Conservation (phyloP, 2,329 filamentous ascomycete species). For the Venturia oleaginea region DNA sequence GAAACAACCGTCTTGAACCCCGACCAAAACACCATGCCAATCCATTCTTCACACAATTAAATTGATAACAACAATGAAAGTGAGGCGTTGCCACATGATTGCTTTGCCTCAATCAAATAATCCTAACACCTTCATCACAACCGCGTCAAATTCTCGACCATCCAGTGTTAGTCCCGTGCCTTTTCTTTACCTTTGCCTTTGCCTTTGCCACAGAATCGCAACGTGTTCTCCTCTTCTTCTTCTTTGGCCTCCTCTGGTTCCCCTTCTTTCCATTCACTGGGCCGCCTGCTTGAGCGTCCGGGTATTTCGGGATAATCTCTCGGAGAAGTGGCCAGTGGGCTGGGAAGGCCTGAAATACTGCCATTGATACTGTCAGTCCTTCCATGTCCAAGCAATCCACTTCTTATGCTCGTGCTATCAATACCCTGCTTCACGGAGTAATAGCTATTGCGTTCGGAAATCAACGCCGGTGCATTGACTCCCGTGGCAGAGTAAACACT, state of each 20-base stretch:
- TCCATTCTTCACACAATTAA: background rate
- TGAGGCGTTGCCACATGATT: background rate
- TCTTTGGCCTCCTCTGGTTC: conserved; percentile 13
- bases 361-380: conserved; percentile 75
- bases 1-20: background rate
- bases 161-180: background rate
- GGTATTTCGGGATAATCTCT: conserved; percentile 14
- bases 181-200: background rate
- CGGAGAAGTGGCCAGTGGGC: conserved; percentile 16
- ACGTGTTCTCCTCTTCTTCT: conserved; percentile 13
- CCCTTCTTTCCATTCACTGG: conserved; percentile 19
- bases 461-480: conserved; percentile 48
- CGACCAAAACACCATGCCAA: background rate
- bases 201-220: background rate
- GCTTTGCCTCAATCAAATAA: background rate
- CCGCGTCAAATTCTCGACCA: background rate
- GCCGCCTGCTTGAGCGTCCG: conserved; percentile 17
- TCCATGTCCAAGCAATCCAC: conserved; percentile 62
- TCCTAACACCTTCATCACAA: background rate
- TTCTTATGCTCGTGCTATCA: conserved; percentile 70
- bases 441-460: conserved; percentile 71
- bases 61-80: background rate
- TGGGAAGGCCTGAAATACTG: conserved; percentile 44
- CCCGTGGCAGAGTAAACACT: conserved; percentile 75
- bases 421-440: conserved; percentile 55